Conservation (phyloP, 2,329 filamentous ascomycete species). For the Aspergillus sp. region DNA sequence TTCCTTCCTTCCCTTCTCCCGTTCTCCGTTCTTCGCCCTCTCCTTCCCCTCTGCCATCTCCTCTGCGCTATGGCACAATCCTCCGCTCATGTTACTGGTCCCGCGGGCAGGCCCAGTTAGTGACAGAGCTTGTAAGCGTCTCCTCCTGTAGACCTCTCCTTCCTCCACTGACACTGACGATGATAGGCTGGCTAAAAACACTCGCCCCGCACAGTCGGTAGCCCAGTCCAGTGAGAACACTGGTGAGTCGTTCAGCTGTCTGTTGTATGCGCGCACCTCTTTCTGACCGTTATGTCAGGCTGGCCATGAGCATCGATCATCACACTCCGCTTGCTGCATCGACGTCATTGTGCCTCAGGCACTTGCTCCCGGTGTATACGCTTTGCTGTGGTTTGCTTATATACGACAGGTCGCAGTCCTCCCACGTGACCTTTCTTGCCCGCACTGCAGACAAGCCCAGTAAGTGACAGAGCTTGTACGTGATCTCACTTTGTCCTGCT, state of each 20-base stretch:
- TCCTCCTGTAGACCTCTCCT: not conserved
- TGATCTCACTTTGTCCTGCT: too few species aligned
- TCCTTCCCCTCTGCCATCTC: not conserved
- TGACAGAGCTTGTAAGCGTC: conserved; percentile 15
- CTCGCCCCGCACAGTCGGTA: not conserved
- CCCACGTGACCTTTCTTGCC: too few species aligned
- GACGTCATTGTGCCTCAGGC: not conserved
- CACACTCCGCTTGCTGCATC: not conserved
- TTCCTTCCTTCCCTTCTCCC: not conserved
- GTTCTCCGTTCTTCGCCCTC: not conserved
- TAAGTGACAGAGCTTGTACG: conserved; percentile 6
- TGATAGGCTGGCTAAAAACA: conserved; percentile 1
- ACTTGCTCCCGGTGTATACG: not conserved
- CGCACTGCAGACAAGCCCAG: conserved; percentile 1
- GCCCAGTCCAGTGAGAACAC: not conserved
- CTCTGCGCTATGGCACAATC: not conserved
- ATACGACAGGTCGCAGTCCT: too few species aligned
- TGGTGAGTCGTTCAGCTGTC: not conserved
- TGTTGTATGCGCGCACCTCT: not conserved
- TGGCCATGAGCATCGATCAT: not conserved
- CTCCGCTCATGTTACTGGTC: not conserved
- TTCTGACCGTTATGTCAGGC: not conserved
- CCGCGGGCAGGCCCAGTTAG: conserved; percentile 11
- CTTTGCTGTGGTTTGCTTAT: too few species aligned
- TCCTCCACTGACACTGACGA: not conserved